Evolutionary conservation across 345 rosid genomes (phyloP).

Genomic region (Lepidium africanum): DNA sequence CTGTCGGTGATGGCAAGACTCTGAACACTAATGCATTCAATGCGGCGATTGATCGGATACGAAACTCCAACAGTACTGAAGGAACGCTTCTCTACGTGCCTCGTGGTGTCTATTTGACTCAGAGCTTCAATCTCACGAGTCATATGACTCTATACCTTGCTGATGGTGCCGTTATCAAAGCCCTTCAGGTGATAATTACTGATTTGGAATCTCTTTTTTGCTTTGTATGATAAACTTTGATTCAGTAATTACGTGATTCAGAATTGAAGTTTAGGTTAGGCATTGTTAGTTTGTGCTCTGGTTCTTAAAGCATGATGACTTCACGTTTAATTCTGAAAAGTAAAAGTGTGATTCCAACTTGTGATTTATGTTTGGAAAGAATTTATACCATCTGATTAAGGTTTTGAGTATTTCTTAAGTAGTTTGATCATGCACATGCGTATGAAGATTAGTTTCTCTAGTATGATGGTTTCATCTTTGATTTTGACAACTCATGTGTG

Average conservation of each 20-base stretch:
- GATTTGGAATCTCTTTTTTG: neutral
- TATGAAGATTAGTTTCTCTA: neutral
- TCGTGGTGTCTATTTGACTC: slow-evolving; percentile 75
- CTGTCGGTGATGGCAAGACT: slow-evolving; percentile 75
- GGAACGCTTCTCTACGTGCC: slow-evolving; percentile 81
- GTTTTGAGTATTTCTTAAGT: neutral
- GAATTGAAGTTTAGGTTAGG: neutral
- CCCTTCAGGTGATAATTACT: slow-evolving; percentile 57
- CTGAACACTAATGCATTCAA: slow-evolving; percentile 68
- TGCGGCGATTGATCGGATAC: slow-evolving; percentile 61
- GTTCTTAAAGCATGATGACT: neutral
- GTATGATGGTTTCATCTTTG: neutral
- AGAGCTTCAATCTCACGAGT: slow-evolving; percentile 67
- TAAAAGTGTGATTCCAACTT: neutral
- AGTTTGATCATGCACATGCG: neutral
- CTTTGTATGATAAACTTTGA: neutral
- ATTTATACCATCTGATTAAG: slow-evolving; percentile 22
- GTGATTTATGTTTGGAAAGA: neutral
- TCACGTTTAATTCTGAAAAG: neutral
- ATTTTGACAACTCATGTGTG: neutral
- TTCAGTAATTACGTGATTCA: neutral
- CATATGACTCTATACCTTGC: slow-evolving; percentile 94
- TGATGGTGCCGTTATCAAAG: slow-evolving; percentile 72
- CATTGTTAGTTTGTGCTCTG: neutral
- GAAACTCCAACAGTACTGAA: slow-evolving; percentile 41